These are phyloP conservation scores for Cocos nucifera DNA, from an alignment of 176 grass and related monocot species.

Conservation along the genomic window DNA sequence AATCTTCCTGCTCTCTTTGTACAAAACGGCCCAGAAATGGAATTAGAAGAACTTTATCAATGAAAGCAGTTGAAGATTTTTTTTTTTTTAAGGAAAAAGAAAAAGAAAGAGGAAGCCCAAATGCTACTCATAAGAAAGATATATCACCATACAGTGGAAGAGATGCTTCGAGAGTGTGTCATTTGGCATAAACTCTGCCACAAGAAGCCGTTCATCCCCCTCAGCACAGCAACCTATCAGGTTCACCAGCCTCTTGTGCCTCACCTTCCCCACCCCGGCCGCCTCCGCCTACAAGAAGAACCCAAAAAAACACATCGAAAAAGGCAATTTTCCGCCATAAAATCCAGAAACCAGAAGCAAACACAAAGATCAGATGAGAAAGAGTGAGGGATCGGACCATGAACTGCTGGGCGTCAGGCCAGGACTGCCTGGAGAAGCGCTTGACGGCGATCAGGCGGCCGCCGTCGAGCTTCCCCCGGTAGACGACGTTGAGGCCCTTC, in stretches of 20 bases:
- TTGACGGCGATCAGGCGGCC: constrained; percentile 81
- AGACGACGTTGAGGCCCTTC: constrained; percentile 97
- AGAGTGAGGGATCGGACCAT: constrained; percentile 26
- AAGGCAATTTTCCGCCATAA: constrained; percentile 6
- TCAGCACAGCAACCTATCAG: constrained; percentile 95
- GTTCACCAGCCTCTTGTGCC: constrained; percentile 90
- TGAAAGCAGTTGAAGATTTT: no score
- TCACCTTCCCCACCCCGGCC: constrained; percentile 77
- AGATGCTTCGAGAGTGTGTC: constrained; percentile 97
- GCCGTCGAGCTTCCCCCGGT: constrained; percentile 76
- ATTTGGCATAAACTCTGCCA: constrained; percentile 97
- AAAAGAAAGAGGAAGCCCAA: no score
- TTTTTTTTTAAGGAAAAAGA: no score
- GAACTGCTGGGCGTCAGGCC: constrained; percentile 98
- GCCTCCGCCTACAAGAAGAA: constrained; percentile 53
- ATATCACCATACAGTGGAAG: constrained; percentile 72
- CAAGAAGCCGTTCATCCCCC: constrained; percentile 90
- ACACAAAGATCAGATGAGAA: not conserved
- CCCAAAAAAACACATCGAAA: not conserved
- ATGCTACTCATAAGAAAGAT: no score
- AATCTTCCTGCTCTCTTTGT: no score
- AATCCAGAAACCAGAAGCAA: constrained; percentile 8
- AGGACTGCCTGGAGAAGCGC: constrained; percentile 89
- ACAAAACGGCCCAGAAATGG: no score
- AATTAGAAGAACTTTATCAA: no score